Evolutionary conservation across 495 filamentous ascomycete genomes (phyloP).

Genomic region (Annulohypoxylon nitens): DNA sequence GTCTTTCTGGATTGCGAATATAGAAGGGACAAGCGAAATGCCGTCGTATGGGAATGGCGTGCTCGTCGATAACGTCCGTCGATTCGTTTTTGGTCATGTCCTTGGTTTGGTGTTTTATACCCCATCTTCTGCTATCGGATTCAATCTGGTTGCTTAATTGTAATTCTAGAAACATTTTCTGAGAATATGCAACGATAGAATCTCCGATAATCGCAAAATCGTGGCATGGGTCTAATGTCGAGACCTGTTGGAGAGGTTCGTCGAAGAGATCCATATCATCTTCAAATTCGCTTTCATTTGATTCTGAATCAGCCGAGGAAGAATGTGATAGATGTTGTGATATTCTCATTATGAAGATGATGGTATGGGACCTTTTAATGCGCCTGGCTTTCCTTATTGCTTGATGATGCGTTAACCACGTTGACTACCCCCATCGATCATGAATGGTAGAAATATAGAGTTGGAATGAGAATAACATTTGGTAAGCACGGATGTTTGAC

Average conservation of each 20-base stretch:
- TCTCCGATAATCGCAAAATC: slow-evolving; percentile 1
- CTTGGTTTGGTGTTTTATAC: background rate
- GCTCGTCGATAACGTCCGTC: background rate
- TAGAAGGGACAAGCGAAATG: slow-evolving; percentile 41
- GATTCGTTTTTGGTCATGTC: background rate
- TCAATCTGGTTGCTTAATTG: background rate
- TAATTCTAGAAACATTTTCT: slow-evolving; percentile 15
- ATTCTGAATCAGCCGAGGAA: too few species aligned
- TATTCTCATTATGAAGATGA: background rate
- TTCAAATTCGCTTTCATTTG: slow-evolving; percentile 1
- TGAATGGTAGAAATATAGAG: background rate
- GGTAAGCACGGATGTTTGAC: background rate
- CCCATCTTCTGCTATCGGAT: background rate
- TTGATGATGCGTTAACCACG: too few species aligned
- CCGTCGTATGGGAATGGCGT: background rate
- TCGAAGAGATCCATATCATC: slow-evolving; percentile 36
- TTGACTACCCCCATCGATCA: background rate
- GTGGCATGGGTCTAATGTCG: background rate
- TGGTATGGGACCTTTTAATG: background rate
- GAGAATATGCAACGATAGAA: background rate
- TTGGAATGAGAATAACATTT: background rate
- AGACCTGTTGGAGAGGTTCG: background rate
- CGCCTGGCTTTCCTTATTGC: background rate
- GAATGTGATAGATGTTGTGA: background rate
- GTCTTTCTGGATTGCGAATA: slow-evolving; percentile 4